Percentiles rank a stretch among this genome's conserved stretches.
These are phyloP conservation scores for Hypomyces perniciosus DNA, from an alignment of 2,329 filamentous ascomycete species.

Conservation along the genomic window DNA sequence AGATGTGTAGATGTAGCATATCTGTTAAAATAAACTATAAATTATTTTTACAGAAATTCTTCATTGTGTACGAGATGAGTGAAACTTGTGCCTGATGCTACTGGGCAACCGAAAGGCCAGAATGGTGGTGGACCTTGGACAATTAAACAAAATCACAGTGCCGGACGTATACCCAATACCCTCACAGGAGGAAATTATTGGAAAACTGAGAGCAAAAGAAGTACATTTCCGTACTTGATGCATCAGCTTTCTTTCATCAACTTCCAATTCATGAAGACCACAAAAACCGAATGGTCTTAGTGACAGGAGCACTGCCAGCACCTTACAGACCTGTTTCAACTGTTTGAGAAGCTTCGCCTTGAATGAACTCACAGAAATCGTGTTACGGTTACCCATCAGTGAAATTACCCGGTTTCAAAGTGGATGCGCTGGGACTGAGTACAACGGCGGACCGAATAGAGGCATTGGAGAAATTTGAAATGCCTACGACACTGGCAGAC, in stretches of 20 bases:
- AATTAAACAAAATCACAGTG: neutral
- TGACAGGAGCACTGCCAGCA: neutral
- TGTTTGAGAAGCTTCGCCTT: no score
- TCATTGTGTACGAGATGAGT: no score
- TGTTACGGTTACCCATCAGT: no score
- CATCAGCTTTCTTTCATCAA: neutral
- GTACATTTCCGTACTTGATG: neutral
- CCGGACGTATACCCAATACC: neutral
- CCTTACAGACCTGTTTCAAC: no score
- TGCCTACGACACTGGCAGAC: neutral
- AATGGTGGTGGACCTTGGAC: neutral
- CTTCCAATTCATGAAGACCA: neutral
- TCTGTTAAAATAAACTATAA: no score
- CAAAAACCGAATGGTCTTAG: neutral
- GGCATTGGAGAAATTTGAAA: neutral
- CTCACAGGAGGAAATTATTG: neutral
- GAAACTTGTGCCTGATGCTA: no score
- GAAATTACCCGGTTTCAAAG: no score
- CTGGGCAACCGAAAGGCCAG: neutral
- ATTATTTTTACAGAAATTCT: no score
- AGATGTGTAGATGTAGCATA: no score
- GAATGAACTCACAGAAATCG: no score
- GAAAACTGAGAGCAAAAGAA: neutral
- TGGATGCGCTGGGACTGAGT: no score
- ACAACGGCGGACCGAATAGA: no score